Evolutionary conservation across 2,329 filamentous ascomycete genomes (phyloP), one percentile per base, ranked within the genome.

Genomic region (Penicillium sp.): DNA sequence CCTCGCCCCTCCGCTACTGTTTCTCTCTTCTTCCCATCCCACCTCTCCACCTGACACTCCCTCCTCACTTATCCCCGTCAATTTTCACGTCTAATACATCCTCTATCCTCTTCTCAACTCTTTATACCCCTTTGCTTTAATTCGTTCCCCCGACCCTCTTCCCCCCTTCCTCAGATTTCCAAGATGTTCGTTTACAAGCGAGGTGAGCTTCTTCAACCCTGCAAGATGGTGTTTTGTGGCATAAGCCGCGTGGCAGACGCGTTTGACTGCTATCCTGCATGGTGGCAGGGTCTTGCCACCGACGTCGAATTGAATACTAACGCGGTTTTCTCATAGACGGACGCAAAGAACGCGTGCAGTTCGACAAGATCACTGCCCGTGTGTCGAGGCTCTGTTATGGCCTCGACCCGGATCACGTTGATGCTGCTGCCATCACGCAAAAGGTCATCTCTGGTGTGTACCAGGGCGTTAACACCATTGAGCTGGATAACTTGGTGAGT

Each of bases 391-490:
- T 99, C 75, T 99, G 95, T 86, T 99, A 99, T 80, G 94, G 94
- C 69, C 89, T 99, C 61, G 95, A 99, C 76, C 87, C 91, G 54
- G 94, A 91, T 71, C 95, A 99, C 83, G 92, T 99, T 73, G 95
- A 99, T 81, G 92, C 95, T 59, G 95, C 96, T 68, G 93, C 94
- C 74, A 99, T 99, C 77, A 99, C 95, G 62, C 93, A 97, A 83
- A 99, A 98, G 82, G 95, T 99, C 79, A 99, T 99, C 78, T 96
- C 94, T 74, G 95, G 95, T 84, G 95, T 99, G 69, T 99, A 99
- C 80, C 93, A 97, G 74, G 95, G 95, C 78, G 95, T 99, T 57
- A 98, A 92, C 51, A 99, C 95, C 49, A 86, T 96, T 65, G 93
- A 99, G 82, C 86, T 99, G 60, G 95, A 99, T 74, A 96, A 99